Evolutionary conservation across 73 alveolate genomes (phyloP).

Genomic region (Stentor roeselii): DNA sequence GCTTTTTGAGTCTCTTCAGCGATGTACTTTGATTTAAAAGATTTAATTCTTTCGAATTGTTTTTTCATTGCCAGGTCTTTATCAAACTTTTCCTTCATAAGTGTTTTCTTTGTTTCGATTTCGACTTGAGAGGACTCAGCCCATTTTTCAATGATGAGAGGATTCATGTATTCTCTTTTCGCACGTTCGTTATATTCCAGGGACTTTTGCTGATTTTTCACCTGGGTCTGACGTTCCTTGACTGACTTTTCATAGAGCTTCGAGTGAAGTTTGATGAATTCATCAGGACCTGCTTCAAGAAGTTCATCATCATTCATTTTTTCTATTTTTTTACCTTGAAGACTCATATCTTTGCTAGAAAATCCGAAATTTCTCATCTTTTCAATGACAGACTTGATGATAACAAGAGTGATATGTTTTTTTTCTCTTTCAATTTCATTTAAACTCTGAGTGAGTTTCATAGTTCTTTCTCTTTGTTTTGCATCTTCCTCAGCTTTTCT

Average conservation of each 20-base stretch:
- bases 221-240: background rate
- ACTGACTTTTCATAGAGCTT: background rate
- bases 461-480: background rate
- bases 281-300: slow-evolving; percentile 9
- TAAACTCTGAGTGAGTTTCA: background rate
- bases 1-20: background rate
- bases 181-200: slow-evolving; percentile 16
- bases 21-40: background rate
- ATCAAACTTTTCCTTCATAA: background rate
- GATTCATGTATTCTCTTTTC: slow-evolving; percentile 16
- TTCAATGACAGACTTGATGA: background rate
- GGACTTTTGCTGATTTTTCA: background rate
- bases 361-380: background rate
- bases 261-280: background rate
- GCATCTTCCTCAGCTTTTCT: background rate
- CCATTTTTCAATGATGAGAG: slow-evolving; percentile 11
- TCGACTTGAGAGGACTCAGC: background rate
- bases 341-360: slow-evolving; percentile 15
- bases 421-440: background rate
- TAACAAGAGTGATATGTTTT: background rate
- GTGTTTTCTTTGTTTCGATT: background rate
- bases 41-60: background rate
- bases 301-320: slow-evolving; percentile 23
- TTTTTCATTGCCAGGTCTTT: background rate
- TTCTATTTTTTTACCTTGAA: background rate